Evolutionary conservation across 371 early-diverging fungal genomes (phyloP).

Genomic region (Mortierella sp.): DNA sequence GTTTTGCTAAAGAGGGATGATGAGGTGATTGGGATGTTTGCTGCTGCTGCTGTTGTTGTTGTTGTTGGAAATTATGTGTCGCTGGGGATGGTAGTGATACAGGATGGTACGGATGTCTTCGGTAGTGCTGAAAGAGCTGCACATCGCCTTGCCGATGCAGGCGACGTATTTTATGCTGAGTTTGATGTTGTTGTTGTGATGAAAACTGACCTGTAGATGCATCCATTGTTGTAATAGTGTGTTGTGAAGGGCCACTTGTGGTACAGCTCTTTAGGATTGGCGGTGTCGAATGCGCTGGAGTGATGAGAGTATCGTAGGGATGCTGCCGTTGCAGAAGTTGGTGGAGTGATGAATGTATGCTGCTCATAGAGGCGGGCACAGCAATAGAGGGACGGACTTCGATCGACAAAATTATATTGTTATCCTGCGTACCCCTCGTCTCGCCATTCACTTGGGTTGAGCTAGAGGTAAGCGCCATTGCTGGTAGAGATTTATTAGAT

Average conservation of each 20-base stretch:
- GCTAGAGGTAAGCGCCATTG: neutral
- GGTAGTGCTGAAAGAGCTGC: slow-evolving; percentile 9
- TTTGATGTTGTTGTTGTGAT: slow-evolving; percentile 11
- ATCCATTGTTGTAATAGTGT: neutral
- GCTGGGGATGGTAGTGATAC: neutral
- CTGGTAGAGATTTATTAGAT: neutral
- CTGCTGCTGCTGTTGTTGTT: slow-evolving; percentile 2
- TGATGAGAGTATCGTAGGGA: neutral
- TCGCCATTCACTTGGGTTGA: neutral
- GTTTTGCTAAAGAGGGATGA: neutral
- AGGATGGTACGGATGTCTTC: slow-evolving; percentile 11
- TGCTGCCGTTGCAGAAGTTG: neutral
- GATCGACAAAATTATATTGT: neutral
- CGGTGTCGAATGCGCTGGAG: neutral
- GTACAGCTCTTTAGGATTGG: too few species aligned
- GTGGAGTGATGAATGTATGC: slow-evolving; percentile 20
- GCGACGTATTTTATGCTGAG: slow-evolving; percentile 1
- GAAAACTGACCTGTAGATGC: neutral
- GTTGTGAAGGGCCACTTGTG: neutral
- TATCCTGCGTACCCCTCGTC: neutral
- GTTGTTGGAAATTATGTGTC: slow-evolving; percentile 1
- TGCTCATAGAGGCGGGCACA: slow-evolving; percentile 25
- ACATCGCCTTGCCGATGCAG: slow-evolving; percentile 6
- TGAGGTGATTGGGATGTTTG: neutral
- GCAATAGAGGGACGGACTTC: slow-evolving; percentile 31